Base-by-base conservation (phyloP, 2,329 filamentous ascomycete genomes). In the Claviceps sp. region DNA sequence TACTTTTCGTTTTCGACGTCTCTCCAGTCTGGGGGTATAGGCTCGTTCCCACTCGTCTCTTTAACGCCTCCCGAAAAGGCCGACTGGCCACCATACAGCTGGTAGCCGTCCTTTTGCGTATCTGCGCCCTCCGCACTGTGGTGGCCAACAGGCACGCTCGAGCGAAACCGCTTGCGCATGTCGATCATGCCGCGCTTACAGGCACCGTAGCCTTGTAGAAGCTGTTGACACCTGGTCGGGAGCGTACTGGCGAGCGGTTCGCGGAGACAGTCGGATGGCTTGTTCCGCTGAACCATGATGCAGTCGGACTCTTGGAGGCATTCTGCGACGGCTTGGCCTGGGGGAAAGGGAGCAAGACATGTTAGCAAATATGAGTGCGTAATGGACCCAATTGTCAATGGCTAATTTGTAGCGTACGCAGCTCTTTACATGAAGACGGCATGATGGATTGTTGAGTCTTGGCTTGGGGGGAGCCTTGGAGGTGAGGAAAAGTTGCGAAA, bases 291-390 rank as follows among this genome's bases (percentile, higher is more conserved):
- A 54, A 95, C 77, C 82, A 97, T 89, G 62, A 98, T 87, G 70
- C 93, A 98, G 69, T 97, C 91, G 62, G 88, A 95, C 69, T 95
- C 82, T 68, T 96, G 90, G 58, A 98, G 88, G 72, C 93, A 98
- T 74, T 88, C 78, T 56, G 93, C 93, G 63, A 98, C 81, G 20
- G 93, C 93, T 56, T 86, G 84, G 70, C 91, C 91, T 97, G 67
- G 56, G 22, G 7, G 13, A 34, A 45, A 44, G 41, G 46, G 20
- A 3, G 43, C 13, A 24, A n/a, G 43, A 11, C 41, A 49, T 37
- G 48, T 49, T 43, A 49, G 48, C 4, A 24, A 2, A 18, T 3
- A 7, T 24, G 44, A 38, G 18, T n/a, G 44, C 14, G 36, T 41
- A 52, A 20, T 3, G 14, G 43, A 24, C 2, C n/a, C 20, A 9